These are phyloP conservation scores for Dothiorella sarmentorum DNA, from an alignment of 2,329 filamentous ascomycete genomes.

Conservation along the genomic window DNA sequence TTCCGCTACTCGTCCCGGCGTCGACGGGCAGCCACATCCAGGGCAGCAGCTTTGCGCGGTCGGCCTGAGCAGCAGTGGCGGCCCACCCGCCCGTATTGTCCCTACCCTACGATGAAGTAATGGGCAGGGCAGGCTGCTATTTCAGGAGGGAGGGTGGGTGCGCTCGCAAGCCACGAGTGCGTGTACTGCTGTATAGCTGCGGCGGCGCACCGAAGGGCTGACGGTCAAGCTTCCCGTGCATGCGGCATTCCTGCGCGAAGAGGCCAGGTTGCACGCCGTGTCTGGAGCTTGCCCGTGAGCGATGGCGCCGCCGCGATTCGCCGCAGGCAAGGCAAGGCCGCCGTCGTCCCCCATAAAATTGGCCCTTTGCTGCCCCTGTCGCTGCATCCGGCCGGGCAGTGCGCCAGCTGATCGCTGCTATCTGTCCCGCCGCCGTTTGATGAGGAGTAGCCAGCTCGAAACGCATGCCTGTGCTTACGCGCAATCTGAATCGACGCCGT, in stretches of 20 bases:
- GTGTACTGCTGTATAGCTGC: not conserved
- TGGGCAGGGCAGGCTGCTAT: conserved; percentile 11
- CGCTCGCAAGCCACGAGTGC: conserved; percentile 1
- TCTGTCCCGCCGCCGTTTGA: conserved; percentile 18
- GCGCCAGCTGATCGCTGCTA: conserved; percentile 17
- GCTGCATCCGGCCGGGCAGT: conserved; percentile 17
- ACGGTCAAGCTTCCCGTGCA: not conserved
- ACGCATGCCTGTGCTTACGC: conserved; percentile 17
- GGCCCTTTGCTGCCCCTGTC: conserved; percentile 15
- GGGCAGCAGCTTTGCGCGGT: not conserved
- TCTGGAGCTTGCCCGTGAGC: conserved; percentile 7
- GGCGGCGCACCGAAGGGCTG: not conserved
- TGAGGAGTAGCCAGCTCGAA: conserved; percentile 16
- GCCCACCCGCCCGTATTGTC: not conserved
- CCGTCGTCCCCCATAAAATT: conserved; percentile 14
- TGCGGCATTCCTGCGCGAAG: conserved; percentile 10
- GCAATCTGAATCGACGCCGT: conserved; percentile 18
- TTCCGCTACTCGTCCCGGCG: conserved; percentile 4
- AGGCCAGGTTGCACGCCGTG: conserved; percentile 13
- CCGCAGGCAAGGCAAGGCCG: conserved; percentile 18
- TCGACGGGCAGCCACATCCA: conserved; percentile 5
- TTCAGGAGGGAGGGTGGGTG: conserved; percentile 13
- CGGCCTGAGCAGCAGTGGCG: conserved; percentile 7
- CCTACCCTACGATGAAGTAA: not conserved
- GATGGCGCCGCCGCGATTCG: conserved; percentile 6